phyloP scores from a whole-genome alignment of 2,329 filamentous ascomycete genomes.

The Hypomyces perniciosus region DNA sequence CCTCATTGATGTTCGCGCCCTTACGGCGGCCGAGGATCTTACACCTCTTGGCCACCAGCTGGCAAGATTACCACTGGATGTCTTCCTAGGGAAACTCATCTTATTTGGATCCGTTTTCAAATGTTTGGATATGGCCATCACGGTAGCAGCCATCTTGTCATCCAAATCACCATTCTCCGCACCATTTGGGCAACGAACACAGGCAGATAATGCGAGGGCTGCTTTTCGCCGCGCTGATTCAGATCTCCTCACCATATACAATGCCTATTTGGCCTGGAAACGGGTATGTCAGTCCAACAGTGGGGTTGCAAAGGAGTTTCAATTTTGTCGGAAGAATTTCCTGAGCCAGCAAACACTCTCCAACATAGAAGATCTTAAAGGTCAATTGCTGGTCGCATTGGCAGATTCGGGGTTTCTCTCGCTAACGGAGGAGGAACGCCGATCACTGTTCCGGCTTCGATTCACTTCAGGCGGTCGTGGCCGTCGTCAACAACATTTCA shows the following conservation, averaged over 20 bases:
- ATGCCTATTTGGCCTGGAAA: conserved; percentile 88
- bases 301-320: conserved; percentile 64
- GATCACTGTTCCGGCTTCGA: conserved; percentile 61
- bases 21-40: conserved; percentile 75
- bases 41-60: conserved; percentile 83
- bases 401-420: conserved; percentile 79
- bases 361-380: conserved; percentile 94
- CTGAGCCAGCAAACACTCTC: conserved; percentile 80
- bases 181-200: conserved; percentile 74
- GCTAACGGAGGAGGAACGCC: conserved; percentile 67
- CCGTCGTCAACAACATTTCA: conserved; percentile 66
- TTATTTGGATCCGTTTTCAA: conserved; percentile 80
- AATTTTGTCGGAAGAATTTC: conserved; percentile 94
- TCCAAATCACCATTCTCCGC: conserved; percentile 92
- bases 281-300: conserved; percentile 64
- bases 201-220: conserved; percentile 73
- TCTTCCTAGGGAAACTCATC: conserved; percentile 90
- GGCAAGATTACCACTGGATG: conserved; percentile 83
- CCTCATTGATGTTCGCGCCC: conserved; percentile 83
- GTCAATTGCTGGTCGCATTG: conserved; percentile 78
- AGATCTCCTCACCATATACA: conserved; percentile 87
- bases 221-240: conserved; percentile 83
- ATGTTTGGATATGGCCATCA: conserved; percentile 86
- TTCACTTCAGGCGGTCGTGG: conserved; percentile 46
- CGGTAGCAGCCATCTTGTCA: conserved; percentile 85